phyloP scores from a whole-genome alignment of 768 basidiomycete genomes.

The Amanita pseudoporphyria region DNA sequence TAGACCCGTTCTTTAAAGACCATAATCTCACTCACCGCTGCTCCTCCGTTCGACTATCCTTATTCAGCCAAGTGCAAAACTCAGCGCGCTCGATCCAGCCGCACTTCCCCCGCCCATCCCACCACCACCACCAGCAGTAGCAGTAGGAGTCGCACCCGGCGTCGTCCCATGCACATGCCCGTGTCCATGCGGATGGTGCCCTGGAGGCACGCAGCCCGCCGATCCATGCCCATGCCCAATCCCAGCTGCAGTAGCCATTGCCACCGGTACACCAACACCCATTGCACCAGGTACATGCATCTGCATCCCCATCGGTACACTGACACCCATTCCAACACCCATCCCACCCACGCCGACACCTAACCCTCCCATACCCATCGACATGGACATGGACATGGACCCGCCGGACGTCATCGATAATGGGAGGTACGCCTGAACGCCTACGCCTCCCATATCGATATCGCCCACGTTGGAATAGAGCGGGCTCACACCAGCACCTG shows the following conservation, averaged over 20 bases:
- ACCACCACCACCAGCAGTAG: background rate
- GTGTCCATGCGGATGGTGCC: background rate
- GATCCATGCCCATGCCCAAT: too few species aligned
- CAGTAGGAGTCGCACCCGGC: background rate
- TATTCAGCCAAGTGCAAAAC: conserved; percentile 18
- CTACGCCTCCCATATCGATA: background rate
- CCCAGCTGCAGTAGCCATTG: too few species aligned
- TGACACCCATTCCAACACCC: conserved; percentile 1
- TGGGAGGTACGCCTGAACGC: conserved; percentile 4
- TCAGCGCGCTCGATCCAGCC: conserved; percentile 15
- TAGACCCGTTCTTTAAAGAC: too few species aligned
- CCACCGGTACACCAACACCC: background rate
- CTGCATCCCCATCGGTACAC: background rate
- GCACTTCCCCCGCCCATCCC: conserved; percentile 1
- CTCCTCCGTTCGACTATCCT: too few species aligned
- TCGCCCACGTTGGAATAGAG: background rate
- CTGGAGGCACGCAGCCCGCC: background rate
- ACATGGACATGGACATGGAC: too few species aligned
- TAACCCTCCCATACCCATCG: conserved; percentile 1
- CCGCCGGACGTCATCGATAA: too few species aligned
- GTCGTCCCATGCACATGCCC: background rate
- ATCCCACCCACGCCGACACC: background rate
- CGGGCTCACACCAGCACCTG: background rate
- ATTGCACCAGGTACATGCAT: background rate
- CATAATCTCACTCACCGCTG: too few species aligned